Conservation (phyloP, 2,329 filamentous ascomycete species). For the Cercospora brassicicola region DNA sequence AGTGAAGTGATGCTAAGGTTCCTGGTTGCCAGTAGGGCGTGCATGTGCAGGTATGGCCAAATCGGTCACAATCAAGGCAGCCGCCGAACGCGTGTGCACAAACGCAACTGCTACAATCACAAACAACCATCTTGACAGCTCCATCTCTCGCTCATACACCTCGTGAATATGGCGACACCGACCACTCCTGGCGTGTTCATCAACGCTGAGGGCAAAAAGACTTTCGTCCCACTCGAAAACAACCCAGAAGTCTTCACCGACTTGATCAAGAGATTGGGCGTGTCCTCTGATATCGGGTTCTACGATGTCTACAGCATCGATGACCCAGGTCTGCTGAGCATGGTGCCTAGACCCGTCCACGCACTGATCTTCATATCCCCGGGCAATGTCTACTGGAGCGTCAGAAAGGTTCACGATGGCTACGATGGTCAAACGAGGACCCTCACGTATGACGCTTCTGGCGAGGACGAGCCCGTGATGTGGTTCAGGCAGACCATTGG, state of each 20-base stretch:
- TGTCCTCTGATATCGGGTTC: conserved; percentile 51
- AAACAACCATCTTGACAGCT: neutral
- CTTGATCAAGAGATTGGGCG: conserved; percentile 52
- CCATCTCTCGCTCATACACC: neutral
- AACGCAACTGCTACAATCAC: neutral
- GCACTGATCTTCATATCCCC: conserved; percentile 58
- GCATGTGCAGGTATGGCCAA: neutral
- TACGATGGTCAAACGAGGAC: conserved; percentile 36
- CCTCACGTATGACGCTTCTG: conserved; percentile 48
- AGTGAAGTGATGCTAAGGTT: neutral
- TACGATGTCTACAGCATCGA: conserved; percentile 57
- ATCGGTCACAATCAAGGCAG: neutral
- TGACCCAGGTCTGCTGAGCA: conserved; percentile 51
- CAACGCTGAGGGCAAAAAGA: conserved; percentile 33
- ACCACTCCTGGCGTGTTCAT: conserved; percentile 31
- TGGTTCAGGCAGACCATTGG: conserved; percentile 58
- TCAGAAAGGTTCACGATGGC: conserved; percentile 47
- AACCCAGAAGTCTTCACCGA: conserved; percentile 57
- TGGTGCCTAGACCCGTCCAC: conserved; percentile 55
- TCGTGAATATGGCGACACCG: conserved; percentile 18
- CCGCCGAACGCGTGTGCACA: neutral
- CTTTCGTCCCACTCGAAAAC: conserved; percentile 49
- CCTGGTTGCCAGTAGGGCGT: conserved; percentile 1
- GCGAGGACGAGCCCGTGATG: conserved; percentile 54
- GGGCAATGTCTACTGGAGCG: conserved; percentile 42